Evolutionary conservation across 768 basidiomycete species (phyloP).

Genomic region (Suillus brevipes): DNA sequence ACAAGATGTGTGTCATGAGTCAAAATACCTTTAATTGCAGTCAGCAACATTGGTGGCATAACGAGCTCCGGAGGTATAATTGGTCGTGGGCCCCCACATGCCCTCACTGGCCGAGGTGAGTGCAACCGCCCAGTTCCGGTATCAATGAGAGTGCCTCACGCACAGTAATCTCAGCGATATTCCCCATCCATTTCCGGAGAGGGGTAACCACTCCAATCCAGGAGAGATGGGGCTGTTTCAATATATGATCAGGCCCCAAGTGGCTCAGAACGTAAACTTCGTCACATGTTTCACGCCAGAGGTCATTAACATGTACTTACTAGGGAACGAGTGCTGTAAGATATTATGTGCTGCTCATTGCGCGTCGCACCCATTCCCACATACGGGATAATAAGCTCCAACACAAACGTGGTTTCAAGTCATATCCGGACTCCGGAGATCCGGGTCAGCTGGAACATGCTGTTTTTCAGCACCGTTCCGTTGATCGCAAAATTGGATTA

Average conservation of each 20-base stretch:
- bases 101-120: not conserved
- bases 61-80: not conserved
- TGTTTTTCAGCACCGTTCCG: not conserved
- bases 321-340: not conserved
- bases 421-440: not conserved
- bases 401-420: not conserved
- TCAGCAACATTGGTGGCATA: not conserved
- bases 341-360: not conserved
- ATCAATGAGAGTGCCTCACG: not conserved
- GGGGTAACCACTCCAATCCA: not conserved
- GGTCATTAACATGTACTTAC: not conserved
- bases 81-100: constrained; percentile 1
- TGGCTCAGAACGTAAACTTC: not conserved
- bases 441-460: not conserved
- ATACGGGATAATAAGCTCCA: not conserved
- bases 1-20: not conserved
- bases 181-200: not conserved
- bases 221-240: not conserved
- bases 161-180: not conserved
- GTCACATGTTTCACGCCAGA: not conserved
- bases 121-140: not conserved
- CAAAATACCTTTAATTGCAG: not conserved
- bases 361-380: not conserved
- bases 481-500: constrained; percentile 1
- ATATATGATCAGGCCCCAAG: constrained; percentile 1